Evolutionary conservation across 1,139 yeast genomes (phyloP).

Genomic region (Candida gigantensis): DNA sequence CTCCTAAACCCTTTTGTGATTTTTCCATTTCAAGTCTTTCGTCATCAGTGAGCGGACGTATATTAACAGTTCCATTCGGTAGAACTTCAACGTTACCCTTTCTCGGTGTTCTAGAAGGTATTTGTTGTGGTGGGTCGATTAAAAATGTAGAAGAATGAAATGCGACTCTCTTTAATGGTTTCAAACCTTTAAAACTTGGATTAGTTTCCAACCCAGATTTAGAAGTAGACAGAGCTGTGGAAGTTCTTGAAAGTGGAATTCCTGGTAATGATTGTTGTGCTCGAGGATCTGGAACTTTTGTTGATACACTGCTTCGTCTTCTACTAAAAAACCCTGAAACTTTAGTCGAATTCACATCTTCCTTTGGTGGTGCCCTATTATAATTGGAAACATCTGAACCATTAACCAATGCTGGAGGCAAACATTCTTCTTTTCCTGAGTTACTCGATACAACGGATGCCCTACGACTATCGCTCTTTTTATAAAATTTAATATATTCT

Average conservation of each 20-base stretch:
- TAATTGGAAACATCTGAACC: constrained; percentile 18
- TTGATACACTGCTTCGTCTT: constrained; percentile 23
- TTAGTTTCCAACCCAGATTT: constrained; percentile 14
- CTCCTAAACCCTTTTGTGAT: constrained; percentile 53
- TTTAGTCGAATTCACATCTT: constrained; percentile 13
- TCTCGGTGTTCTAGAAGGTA: constrained; percentile 65
- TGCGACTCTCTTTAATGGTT: constrained; percentile 65
- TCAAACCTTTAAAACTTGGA: constrained; percentile 28
- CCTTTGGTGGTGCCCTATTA: constrained; percentile 11
- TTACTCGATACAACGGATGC: constrained; percentile 17
- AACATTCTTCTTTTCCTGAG: constrained; percentile 8
- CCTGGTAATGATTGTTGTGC: constrained; percentile 8
- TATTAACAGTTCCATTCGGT: constrained; percentile 57
- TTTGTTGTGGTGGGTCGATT: constrained; percentile 73
- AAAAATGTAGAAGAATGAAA: constrained; percentile 72
- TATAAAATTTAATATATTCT: constrained; percentile 56
- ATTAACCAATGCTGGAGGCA: constrained; percentile 49
- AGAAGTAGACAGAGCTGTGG: constrained; percentile 9
- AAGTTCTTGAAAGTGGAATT: constrained; percentile 3
- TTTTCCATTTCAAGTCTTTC: constrained; percentile 50
- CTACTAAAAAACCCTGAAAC: constrained; percentile 26
- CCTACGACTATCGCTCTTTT: constrained; percentile 32
- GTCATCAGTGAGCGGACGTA: constrained; percentile 64
- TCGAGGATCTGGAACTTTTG: constrained; percentile 14
- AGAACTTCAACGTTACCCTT: constrained; percentile 70